phyloP scores from a whole-genome alignment of 2,329 filamentous ascomycete genomes.

The Epichloe sibirici region DNA sequence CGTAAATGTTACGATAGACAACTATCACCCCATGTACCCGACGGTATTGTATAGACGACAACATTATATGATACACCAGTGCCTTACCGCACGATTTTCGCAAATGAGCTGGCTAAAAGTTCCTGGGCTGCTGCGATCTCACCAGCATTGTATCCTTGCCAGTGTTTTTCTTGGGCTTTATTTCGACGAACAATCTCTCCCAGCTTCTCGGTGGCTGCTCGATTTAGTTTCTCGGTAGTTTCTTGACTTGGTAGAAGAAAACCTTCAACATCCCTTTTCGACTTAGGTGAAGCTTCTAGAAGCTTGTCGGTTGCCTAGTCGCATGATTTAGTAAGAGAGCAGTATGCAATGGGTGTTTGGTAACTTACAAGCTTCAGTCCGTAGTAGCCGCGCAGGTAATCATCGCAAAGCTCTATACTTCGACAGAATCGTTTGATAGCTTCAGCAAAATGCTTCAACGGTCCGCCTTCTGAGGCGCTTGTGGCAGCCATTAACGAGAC shows the following conservation, averaged over 20 bases:
- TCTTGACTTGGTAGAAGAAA: constrained; percentile 42
- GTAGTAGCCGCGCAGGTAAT: constrained; percentile 86
- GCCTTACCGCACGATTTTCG: constrained; percentile 29
- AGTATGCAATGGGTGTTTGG: not conserved
- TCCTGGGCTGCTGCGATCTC: constrained; percentile 62
- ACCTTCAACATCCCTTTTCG: constrained; percentile 36
- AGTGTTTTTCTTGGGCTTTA: constrained; percentile 47
- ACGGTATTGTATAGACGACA: not conserved
- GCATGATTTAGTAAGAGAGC: constrained; percentile 3
- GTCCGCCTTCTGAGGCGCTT: constrained; percentile 26
- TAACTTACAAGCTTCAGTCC: constrained; percentile 64
- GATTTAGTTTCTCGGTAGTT: constrained; percentile 56
- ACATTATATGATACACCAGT: no score
- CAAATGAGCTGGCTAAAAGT: constrained; percentile 45
- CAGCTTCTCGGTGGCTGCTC: constrained; percentile 61
- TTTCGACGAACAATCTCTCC: constrained; percentile 61
- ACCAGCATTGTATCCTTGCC: constrained; percentile 59
- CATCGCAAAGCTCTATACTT: constrained; percentile 85
- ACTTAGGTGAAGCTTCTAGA: constrained; percentile 30
- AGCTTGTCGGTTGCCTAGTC: constrained; percentile 37
- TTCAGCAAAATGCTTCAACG: constrained; percentile 49
- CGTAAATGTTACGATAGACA: not conserved
- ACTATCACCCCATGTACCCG: not conserved
- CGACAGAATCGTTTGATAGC: constrained; percentile 77
- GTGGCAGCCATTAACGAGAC: constrained; percentile 59